Evolutionary conservation across 306 rosid species (phyloP), one percentile per base, ranked within the genome.

Genomic region (Corylus avellana): DNA sequence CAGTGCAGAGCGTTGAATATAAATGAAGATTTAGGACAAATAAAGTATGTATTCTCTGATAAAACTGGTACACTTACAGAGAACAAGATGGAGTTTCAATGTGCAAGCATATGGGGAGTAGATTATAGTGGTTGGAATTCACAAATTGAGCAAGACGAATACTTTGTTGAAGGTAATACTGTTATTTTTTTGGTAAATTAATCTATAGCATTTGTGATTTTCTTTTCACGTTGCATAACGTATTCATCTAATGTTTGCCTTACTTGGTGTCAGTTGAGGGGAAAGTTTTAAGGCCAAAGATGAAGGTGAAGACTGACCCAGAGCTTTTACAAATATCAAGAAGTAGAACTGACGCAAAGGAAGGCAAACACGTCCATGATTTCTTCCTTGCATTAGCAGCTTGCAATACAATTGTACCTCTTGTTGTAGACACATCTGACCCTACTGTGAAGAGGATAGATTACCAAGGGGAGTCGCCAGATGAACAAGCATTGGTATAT

Each of bases 401-500:
- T 73, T 95, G 99, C 91, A 95, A 95, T 84, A 95, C 99, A 57
- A 95, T 95, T 67, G 98, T 95, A 78, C 99, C 99, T 88, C 86
- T 95, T 76, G 79, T 87, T 77, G 79, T 81, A 48, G 93, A 89
- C 79, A 82, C 93, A 13, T 70, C 94, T 48, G 97, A 95, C 56
- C 94, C 94, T 50, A 75, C 72, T 54, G 90, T 84, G 85, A 89
- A 87, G 85, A 86, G 89, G 84, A 67, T 95, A 63, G 99, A 95
- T 85, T 95, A 92, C 87, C 99, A 95, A 88, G 99, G 99, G 67
- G 99, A 95, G 84, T 95, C 99, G 32, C 99, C 99, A 2, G 99
- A 95, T 85, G 99, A 95, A 81, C 99, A 95, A 74, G 97, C 99
- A 16, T 84, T 95, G 83, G 90, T 87, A 74, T 92, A 90, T 88